Evolutionary conservation across 2,329 filamentous ascomycete species (phyloP).

Genomic region (Hypoxylon sp.): DNA sequence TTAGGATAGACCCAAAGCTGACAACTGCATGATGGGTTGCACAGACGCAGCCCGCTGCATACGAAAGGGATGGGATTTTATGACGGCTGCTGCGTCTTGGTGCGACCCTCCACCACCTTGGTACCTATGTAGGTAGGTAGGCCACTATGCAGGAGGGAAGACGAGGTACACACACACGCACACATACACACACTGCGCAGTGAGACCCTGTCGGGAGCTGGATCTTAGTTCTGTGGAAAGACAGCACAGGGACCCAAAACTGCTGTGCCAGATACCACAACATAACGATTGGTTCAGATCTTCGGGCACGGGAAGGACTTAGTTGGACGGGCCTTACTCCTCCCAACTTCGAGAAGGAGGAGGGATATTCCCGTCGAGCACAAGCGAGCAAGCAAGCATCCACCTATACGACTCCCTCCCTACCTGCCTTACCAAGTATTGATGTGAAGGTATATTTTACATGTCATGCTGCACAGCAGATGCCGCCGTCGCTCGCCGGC

Average conservation of each 20-base stretch:
- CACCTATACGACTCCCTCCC: conserved; percentile 25
- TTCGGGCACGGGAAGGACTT: conserved; percentile 42
- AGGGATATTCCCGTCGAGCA: conserved; percentile 41
- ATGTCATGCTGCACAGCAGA: conserved; percentile 40
- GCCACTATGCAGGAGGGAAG: conserved; percentile 7
- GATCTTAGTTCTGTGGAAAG: conserved; percentile 46
- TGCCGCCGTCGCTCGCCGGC: conserved; percentile 44
- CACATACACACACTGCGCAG: no score
- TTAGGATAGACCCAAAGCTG: conserved; percentile 44
- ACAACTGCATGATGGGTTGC: conserved; percentile 47
- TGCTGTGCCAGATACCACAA: conserved; percentile 46
- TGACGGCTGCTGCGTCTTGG: conserved; percentile 46
- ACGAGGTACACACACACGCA: conserved; percentile 25
- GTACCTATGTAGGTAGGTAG: conserved; percentile 19
- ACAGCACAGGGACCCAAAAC: conserved; percentile 40
- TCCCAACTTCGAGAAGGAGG: conserved; percentile 34
- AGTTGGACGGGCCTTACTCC: conserved; percentile 22
- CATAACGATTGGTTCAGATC: conserved; percentile 47
- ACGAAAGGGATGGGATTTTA: conserved; percentile 47
- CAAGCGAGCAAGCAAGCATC: conserved; percentile 38
- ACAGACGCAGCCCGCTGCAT: conserved; percentile 47
- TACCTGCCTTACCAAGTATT: conserved; percentile 8
- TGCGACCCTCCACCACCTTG: conserved; percentile 44
- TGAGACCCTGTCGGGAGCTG: conserved; percentile 48
- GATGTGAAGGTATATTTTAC: conserved; percentile 18